phyloP scores from a whole-genome alignment of 2,329 filamentous ascomycete species.

The Teratosphaeria zuluensis region DNA sequence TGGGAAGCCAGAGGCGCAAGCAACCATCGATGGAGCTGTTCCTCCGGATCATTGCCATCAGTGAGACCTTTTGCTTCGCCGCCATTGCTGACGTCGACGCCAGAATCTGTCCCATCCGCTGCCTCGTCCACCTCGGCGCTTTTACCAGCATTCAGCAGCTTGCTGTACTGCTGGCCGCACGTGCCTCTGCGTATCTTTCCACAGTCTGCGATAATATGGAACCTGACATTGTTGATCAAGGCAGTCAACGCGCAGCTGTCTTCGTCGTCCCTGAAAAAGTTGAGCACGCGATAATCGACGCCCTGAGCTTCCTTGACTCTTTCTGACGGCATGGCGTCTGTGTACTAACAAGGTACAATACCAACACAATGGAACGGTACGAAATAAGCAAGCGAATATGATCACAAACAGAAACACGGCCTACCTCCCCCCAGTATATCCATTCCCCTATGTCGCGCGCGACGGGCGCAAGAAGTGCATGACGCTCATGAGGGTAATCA shows the following conservation, averaged over 20 bases:
- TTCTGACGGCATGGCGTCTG: neutral
- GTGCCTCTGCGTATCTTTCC: slow-evolving; percentile 12
- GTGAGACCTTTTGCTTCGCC: neutral
- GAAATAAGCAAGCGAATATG: neutral
- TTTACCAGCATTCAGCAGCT: slow-evolving; percentile 15
- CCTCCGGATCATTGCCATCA: slow-evolving; percentile 13
- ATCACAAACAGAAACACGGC: neutral
- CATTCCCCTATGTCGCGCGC: neutral
- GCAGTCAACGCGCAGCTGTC: slow-evolving; percentile 24
- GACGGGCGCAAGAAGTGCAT: neutral
- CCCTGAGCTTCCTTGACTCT: neutral
- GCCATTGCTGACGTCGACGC: slow-evolving; percentile 14
- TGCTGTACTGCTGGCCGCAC: slow-evolving; percentile 13
- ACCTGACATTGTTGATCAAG: slow-evolving; percentile 20
- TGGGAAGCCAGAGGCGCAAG: slow-evolving; percentile 15
- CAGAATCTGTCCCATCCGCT: slow-evolving; percentile 16
- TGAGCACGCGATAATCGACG: slow-evolving; percentile 18
- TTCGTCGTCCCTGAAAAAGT: slow-evolving; percentile 25
- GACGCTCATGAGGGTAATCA: neutral
- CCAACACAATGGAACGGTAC: neutral
- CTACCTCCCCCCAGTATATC: neutral
- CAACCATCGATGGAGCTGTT: slow-evolving; percentile 23
- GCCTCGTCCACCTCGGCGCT: slow-evolving; percentile 12
- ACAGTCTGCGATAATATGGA: slow-evolving; percentile 24
- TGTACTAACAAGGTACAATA: neutral